Evolutionary conservation across 768 basidiomycete genomes (phyloP).

Genomic region (Suillus paluster): DNA sequence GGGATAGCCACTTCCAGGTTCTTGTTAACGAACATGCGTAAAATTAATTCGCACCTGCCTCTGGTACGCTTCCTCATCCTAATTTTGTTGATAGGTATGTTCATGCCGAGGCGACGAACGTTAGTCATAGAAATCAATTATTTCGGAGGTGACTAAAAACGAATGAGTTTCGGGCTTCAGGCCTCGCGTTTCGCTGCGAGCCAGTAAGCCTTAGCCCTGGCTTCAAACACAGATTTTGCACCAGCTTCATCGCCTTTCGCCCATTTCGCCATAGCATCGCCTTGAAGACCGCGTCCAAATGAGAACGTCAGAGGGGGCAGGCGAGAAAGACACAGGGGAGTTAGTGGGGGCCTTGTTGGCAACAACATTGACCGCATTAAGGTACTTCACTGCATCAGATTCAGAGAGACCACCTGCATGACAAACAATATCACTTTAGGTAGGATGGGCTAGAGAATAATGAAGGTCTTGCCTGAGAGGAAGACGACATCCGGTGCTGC

Average conservation of each 20-base stretch:
- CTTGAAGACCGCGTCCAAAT: constrained; percentile 55
- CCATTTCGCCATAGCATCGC: constrained; percentile 52
- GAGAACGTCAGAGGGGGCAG: constrained; percentile 52
- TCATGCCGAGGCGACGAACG: not conserved
- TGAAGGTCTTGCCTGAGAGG: constrained; percentile 44
- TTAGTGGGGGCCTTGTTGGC: constrained; percentile 37
- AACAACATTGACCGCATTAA: constrained; percentile 45
- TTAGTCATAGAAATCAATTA: not conserved
- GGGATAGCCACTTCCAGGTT: no score
- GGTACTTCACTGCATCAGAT: constrained; percentile 43
- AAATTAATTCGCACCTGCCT: not conserved
- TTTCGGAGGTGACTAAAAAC: not conserved
- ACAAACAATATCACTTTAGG: not conserved
- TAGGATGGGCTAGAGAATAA: not conserved
- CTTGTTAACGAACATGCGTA: not conserved
- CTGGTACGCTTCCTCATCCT: not conserved
- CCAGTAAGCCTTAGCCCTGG: constrained; percentile 48
- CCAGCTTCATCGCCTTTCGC: constrained; percentile 47
- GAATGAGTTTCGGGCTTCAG: constrained; percentile 1
- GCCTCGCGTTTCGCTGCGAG: constrained; percentile 44
- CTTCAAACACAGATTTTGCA: constrained; percentile 44
- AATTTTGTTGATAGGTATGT: not conserved
- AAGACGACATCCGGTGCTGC: constrained; percentile 55
- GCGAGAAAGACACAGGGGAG: constrained; percentile 39
- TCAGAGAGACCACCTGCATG: constrained; percentile 53